Evolutionary conservation across 768 basidiomycete genomes (phyloP).

Genomic region (Sistotremastrum suecicum): DNA sequence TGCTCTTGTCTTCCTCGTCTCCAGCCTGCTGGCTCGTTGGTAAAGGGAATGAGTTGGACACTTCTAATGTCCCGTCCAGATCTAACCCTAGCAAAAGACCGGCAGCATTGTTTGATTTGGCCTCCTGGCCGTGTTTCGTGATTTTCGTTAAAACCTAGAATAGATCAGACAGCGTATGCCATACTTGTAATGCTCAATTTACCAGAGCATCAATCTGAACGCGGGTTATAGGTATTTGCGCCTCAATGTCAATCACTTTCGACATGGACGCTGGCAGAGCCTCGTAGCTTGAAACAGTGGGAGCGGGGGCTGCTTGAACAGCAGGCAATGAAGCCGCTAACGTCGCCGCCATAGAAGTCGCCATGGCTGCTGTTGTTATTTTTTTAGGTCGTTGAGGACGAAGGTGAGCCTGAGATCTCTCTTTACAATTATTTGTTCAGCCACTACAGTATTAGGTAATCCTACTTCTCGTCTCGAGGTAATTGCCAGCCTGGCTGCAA

Average conservation of each 20-base stretch:
- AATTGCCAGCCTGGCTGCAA: constrained; percentile 62
- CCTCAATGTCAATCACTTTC: constrained; percentile 88
- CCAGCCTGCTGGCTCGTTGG: constrained; percentile 40
- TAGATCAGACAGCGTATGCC: not conserved
- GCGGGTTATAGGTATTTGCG: constrained; percentile 60
- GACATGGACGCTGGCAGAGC: constrained; percentile 88
- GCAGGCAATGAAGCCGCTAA: constrained; percentile 70
- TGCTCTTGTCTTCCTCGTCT: constrained; percentile 74
- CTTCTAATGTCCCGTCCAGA: constrained; percentile 79
- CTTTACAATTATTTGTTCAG: not conserved
- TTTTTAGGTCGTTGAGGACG: not conserved
- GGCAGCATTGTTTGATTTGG: constrained; percentile 55
- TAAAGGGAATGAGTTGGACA: constrained; percentile 82
- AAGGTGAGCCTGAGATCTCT: not conserved
- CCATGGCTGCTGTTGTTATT: constrained; percentile 23
- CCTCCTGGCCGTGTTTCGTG: constrained; percentile 80
- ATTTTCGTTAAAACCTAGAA: constrained; percentile 83
- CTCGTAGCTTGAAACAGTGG: constrained; percentile 60
- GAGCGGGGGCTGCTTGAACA: constrained; percentile 41
- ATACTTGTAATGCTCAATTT: constrained; percentile 15
- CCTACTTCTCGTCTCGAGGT: constrained; percentile 46
- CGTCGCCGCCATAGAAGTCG: constrained; percentile 85
- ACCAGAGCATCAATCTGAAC: constrained; percentile 86
- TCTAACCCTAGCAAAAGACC: constrained; percentile 86
- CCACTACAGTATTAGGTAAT: not conserved